Evolutionary conservation across 148 eudicot species (phyloP), one percentile per base, ranked within the genome.

Genomic region (Drosera capensis): DNA sequence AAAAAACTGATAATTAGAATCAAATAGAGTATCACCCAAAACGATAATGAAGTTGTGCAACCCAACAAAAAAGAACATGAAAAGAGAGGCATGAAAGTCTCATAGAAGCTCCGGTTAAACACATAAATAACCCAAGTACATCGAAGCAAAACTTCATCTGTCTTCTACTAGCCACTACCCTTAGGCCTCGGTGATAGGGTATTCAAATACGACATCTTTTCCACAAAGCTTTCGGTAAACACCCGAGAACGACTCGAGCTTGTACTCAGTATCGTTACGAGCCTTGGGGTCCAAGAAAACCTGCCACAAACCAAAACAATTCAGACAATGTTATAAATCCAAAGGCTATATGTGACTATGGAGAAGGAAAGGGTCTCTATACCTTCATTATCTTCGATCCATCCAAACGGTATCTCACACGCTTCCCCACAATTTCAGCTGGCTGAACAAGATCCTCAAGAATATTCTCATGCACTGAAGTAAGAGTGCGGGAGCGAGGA

Each of bases 361-460:
- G 17, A 14, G 40, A 8, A 7, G 14, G 21, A 4, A 29, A n/a
- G n/a, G n/a, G n/a, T n/a, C n/a, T n/a, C n/a, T n/a, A n/a, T 55
- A 82, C 88, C 94, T 84, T 84, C 69, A 84, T 67, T 34, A 84
- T 59, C 55, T 84, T 84, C 4, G 88, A 71, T 14, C 88, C 85
- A 58, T 84, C 94, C 43, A 77, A 52, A 15, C 85, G 74, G 70
- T 80, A 84, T 69, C 94, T 69, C 44, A 61, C 43, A 11, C 94
- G 82, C 48, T 86, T 86, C 24, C 95, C 95, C 37, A 77, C 92
- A 56, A 86, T 86, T 58, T 86, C 92, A 21, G 95, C 95, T 18
- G 95, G 95, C 45, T 67, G 72, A 3, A 80, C 95, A 40, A 80
- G 55, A 54, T 86, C 95, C 77, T 81, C 95, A 7, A 86, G 83